Evolutionary conservation across 306 rosid species (phyloP), one percentile per base, ranked within the genome.

Genomic region (Argentina anserina): DNA sequence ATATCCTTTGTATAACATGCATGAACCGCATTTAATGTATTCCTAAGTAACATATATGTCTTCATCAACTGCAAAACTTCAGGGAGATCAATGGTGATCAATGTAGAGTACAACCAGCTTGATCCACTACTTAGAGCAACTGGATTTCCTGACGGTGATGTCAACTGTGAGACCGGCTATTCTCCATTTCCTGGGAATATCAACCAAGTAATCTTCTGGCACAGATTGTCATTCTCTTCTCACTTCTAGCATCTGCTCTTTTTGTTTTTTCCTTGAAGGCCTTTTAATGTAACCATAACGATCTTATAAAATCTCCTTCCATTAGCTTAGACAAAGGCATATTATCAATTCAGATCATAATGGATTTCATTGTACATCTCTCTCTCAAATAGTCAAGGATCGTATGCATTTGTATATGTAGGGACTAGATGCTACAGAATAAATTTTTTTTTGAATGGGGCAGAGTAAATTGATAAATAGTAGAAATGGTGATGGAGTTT

Each of bases 151-250:
- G 95, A 91, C 26, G 99, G 99, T 7, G 99, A 94, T 76, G 90
- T 80, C 82, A 94, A 94, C 77, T 26, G 69, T 73, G 95, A 89
- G 87, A 89, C 92, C 21, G 97, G 99, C 81, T 91, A 77, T 79
- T 94, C 97, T 71, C 99, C 93, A 17, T 94, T 88, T 85, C 97
- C 97, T 14, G 99, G 99, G 85, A 94, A 94, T 76, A 94, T 94
- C 78, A 91, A 94, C 83, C 99, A 91, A 79, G 96, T 94, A 94
- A 88, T 74, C 40, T 58, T 84, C 76, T 82, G 59, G 65, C 78
- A 60, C 25, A 78, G 9, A 70, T 56, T 39, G 26, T 55, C 31
- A 25, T 69, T 10, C 52, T 12, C n/a, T 52, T 37, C 37, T n/a
- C n/a, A 3, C 36, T 7, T 50, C 76, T 37, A 31, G 28, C 62